Conservation (phyloP, 441 rosid genomes). For the Erysimum cheiri region DNA sequence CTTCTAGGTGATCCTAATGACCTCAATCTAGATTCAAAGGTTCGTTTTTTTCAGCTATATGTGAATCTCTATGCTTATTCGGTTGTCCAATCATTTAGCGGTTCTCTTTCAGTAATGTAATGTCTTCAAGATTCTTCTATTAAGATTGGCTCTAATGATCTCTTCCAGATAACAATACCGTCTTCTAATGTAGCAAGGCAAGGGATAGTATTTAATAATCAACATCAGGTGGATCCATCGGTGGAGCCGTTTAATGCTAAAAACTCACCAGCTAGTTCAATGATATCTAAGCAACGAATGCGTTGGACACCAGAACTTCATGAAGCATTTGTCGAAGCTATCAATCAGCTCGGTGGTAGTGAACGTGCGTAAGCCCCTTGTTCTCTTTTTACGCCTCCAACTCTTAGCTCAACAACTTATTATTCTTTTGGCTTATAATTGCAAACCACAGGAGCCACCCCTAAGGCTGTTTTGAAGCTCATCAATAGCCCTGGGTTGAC, state of each 20-base stretch:
- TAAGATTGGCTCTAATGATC: conserved; percentile 4
- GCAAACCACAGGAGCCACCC: conserved; percentile 81
- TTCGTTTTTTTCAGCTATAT: conserved; percentile 33
- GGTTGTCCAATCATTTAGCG: not conserved
- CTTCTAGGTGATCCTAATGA: conserved; percentile 58
- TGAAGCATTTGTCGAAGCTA: conserved; percentile 90
- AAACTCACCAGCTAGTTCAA: conserved; percentile 48
- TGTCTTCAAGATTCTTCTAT: conserved; percentile 4
- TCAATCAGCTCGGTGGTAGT: conserved; percentile 85
- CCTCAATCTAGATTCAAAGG: conserved; percentile 61
- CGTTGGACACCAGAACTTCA: conserved; percentile 98
- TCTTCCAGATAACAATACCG: conserved; percentile 49
- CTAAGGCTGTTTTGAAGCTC: conserved; percentile 82
- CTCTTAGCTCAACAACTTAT: conserved; percentile 17
- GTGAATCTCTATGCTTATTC: conserved; percentile 17
- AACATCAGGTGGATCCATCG: conserved; percentile 46
- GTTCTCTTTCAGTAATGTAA: not conserved
- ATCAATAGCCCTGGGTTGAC: conserved; percentile 78
- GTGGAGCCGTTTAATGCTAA: conserved; percentile 47
- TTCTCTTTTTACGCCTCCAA: conserved; percentile 21
- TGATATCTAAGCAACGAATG: conserved; percentile 71
- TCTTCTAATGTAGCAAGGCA: conserved; percentile 45
- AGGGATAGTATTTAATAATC: conserved; percentile 46
- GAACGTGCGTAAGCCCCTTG: conserved; percentile 61
- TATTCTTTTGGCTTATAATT: conserved; percentile 35